A percentile compares a stretch with the other conserved stretches of the same genome.
These are phyloP conservation scores for Rhodotorula mucilaginosa DNA, from an alignment of 1,284 basidiomycete genomes.

Conservation along the genomic window DNA sequence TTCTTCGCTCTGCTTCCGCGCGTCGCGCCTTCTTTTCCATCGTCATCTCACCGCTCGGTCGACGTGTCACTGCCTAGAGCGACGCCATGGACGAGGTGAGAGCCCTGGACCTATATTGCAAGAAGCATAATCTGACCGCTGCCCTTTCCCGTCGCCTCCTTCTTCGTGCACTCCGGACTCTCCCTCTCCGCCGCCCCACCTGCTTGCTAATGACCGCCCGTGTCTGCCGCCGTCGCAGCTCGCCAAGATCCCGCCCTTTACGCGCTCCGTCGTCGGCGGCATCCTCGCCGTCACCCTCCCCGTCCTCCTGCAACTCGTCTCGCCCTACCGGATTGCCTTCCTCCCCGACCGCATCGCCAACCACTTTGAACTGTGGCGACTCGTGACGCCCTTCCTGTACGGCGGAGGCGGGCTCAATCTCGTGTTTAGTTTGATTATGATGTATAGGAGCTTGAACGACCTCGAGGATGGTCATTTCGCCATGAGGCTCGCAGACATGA, in stretches of 20 bases:
- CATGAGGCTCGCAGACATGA: constrained; percentile 65
- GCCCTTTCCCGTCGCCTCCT: no score
- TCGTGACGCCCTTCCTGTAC: constrained; percentile 72
- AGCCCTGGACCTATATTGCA: background rate
- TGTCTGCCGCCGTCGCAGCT: constrained; percentile 52
- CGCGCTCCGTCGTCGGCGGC: constrained; percentile 66
- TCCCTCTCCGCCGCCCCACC: background rate
- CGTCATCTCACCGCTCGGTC: background rate
- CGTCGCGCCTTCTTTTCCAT: background rate
- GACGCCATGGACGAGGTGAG: constrained; percentile 14
- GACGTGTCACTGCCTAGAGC: background rate
- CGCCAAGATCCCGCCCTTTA: constrained; percentile 79
- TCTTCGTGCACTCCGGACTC: background rate
- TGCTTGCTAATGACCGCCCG: no score
- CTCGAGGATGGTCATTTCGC: constrained; percentile 64
- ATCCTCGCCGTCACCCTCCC: constrained; percentile 64
- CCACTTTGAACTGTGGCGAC: constrained; percentile 65
- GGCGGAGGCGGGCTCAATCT: constrained; percentile 64
- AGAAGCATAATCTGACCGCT: background rate
- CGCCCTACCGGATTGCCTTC: constrained; percentile 61
- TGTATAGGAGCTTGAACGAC: constrained; percentile 66
- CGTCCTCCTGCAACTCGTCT: constrained; percentile 60
- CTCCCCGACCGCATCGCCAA: constrained; percentile 49
- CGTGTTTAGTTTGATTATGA: constrained; percentile 70
- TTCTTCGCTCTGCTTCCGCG: background rate